Base-by-base conservation (phyloP, 2,329 filamentous ascomycete genomes). In the Fusarium ramigenum region DNA sequence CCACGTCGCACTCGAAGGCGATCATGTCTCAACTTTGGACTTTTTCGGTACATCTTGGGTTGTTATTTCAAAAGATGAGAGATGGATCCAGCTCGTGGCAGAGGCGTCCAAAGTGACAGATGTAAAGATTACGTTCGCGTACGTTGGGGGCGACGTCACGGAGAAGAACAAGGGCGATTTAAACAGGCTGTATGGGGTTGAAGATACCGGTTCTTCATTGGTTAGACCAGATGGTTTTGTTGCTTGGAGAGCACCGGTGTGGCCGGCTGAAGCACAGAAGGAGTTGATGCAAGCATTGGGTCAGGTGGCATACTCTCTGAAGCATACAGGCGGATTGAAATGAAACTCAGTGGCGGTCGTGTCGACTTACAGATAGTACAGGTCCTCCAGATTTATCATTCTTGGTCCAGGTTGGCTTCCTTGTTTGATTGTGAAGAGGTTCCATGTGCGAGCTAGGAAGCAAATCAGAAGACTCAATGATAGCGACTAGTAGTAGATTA, bases 161-260 rank as follows among this genome's bases (percentile, higher is more conserved):
- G 61, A 70, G 15, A 68, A 70, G 39, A 54, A 63, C 2, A 1
- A 32, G 5, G 69, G 56, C 10, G 53, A 36, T 3, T 60, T 69
- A 3, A n/a, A 53, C 16, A n/a, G 23, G 37, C 7, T 62, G 4
- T 40, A 63, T 54, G 57, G 69, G 18, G 1, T 73, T 2, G 63
- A 60, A 2, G 61, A 58, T 21, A 47, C 37, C 9, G 73, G 72
- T 3, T 46, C 56, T 30, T 40, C 58, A 0, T 46, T 75, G 15
- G 19, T 75, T 46, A 44, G 72, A 4, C 72, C 73, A 0, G 73
- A 74, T 40, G 72, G 69, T 1, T 64, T 70, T 16, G 9, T 73
- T 34, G 63, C 73, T 7, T 75, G 73, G 72, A 60, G 66, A 61
- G 14, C 23, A 10, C 11, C 4, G 1, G 4, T 4, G 8, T 30